These are phyloP conservation scores for Podospora anserina DNA, from an alignment of 495 filamentous ascomycete genomes.

Conservation along the genomic window DNA sequence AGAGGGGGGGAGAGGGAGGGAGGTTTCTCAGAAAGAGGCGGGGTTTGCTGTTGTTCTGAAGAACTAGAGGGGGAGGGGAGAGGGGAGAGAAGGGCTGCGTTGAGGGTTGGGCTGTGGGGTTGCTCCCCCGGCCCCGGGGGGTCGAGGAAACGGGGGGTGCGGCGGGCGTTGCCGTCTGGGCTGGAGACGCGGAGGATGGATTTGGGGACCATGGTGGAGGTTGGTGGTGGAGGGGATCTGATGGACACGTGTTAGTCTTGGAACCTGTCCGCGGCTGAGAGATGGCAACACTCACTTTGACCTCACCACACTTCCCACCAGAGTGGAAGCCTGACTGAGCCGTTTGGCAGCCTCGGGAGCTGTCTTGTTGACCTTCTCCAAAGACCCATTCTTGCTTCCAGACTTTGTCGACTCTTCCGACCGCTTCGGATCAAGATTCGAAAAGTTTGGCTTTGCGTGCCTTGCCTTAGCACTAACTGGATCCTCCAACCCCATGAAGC, in stretches of 20 bases:
- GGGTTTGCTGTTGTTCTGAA: conserved; percentile 14
- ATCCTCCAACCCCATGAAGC: conserved; percentile 19
- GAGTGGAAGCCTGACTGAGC: conserved; percentile 13
- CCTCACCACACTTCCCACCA: conserved; percentile 16
- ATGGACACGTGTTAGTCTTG: neutral
- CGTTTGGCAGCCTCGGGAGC: conserved; percentile 6
- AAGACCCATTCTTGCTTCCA: conserved; percentile 24
- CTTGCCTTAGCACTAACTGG: conserved; percentile 30
- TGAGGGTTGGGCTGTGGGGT: neutral
- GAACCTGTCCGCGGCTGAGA: too few species aligned
- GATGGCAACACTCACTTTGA: neutral
- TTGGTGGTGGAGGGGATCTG: conserved; percentile 17
- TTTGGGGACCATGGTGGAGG: conserved; percentile 25
- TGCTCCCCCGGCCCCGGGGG: neutral
- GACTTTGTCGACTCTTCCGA: conserved; percentile 22
- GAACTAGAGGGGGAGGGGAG: neutral
- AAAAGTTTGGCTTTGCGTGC: conserved; percentile 27
- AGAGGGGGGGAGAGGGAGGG: conserved; percentile 8
- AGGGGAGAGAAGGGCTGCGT: neutral
- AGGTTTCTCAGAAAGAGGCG: conserved; percentile 6
- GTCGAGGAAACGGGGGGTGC: conserved; percentile 16
- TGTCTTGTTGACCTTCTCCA: conserved; percentile 29
- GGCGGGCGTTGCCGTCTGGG: conserved; percentile 22
- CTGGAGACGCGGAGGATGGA: conserved; percentile 33
- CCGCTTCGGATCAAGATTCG: conserved; percentile 18